Percentiles rank a stretch among this genome's conserved stretches.
phyloP scores from a whole-genome alignment of 1,284 basidiomycete genomes.

The Melampsora abietis-canadensis region DNA sequence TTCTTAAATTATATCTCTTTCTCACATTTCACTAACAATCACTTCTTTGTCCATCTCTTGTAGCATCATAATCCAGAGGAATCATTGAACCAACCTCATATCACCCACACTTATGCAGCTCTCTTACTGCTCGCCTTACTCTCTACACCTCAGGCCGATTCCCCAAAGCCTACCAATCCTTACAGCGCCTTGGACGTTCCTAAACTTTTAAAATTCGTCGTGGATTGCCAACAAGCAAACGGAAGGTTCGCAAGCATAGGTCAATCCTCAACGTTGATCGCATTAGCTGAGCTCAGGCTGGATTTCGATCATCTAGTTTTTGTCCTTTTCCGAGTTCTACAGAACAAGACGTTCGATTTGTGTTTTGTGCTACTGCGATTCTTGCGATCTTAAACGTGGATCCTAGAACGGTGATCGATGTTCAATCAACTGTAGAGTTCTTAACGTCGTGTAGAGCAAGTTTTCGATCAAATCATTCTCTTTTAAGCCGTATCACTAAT shows the following conservation, averaged over 20 bases:
- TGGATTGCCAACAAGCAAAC: constrained; percentile 68
- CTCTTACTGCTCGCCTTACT: constrained; percentile 74
- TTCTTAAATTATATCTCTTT: too few relatives aligned
- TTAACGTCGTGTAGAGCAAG: constrained; percentile 53
- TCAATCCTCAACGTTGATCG: background rate
- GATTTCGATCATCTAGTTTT: constrained; percentile 61
- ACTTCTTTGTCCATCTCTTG: background rate
- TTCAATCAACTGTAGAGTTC: constrained; percentile 63
- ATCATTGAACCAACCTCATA: constrained; percentile 67
- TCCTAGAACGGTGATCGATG: constrained; percentile 71
- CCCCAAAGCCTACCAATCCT: constrained; percentile 67
- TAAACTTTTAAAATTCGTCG: constrained; percentile 65
- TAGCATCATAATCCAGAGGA: constrained; percentile 50
- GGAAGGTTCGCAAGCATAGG: constrained; percentile 65
- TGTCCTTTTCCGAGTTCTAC: constrained; percentile 65
- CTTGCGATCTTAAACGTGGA: constrained; percentile 64
- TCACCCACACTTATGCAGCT: constrained; percentile 77
- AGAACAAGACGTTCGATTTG: constrained; percentile 73
- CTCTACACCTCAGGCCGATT: constrained; percentile 57
- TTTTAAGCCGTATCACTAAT: background rate
- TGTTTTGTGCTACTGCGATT: constrained; percentile 83
- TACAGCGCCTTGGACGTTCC: constrained; percentile 49
- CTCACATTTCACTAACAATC: too few relatives aligned
- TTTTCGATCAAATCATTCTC: background rate
- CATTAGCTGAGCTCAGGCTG: background rate